Evolutionary conservation across 2,329 filamentous ascomycete genomes (phyloP), one percentile per base, ranked within the genome.

Genomic region (Cercospora sp.): DNA sequence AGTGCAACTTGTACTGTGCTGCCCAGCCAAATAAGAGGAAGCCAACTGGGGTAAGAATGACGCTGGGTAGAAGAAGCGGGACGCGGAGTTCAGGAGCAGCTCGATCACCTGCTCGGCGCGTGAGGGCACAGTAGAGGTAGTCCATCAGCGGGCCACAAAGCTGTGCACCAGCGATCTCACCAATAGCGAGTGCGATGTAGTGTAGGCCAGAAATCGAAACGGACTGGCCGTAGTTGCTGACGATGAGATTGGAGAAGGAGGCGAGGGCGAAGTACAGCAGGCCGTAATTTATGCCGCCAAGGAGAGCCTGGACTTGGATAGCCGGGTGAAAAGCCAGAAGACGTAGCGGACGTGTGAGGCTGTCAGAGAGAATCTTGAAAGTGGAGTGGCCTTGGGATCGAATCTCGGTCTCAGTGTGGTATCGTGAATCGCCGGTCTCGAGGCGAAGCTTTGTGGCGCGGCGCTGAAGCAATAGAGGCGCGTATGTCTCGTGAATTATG

Each of bases 391-490:
- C 63, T 57, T 70, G 60, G 2, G 65, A 62, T 20, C 65, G 36
- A n/a, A n/a, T 45, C 51, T 69, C 70, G n/a, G 58, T 59, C 1
- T 64, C 91, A 0, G 92, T 94, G 57, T 92, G 20, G 58, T 80
- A 80, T 9, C 75, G 70, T 1, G 72, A 9, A 64, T 83, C 78
- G 28, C 77, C 79, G 4, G 77, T 80, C 36, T 79, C 73, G 28
- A 77, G 77, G 4, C 80, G 78, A 13, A 81, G 67, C 23, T 68
- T 65, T 51, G 76, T 68, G 2, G 81, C 80, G 62, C 79, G 80
- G 1, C 73, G 72, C 60, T 79, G 77, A 7, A 83, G 71, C 0
- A 82, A 69, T 0, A 80, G 74, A 1, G 77, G 77, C 2, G 76
- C 72, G 51, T 81, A 82, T 9, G 79, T 74, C 67, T 83, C 81